Base-by-base conservation (phyloP, 164 flowering plant species). In the Vitis amurensis region DNA sequence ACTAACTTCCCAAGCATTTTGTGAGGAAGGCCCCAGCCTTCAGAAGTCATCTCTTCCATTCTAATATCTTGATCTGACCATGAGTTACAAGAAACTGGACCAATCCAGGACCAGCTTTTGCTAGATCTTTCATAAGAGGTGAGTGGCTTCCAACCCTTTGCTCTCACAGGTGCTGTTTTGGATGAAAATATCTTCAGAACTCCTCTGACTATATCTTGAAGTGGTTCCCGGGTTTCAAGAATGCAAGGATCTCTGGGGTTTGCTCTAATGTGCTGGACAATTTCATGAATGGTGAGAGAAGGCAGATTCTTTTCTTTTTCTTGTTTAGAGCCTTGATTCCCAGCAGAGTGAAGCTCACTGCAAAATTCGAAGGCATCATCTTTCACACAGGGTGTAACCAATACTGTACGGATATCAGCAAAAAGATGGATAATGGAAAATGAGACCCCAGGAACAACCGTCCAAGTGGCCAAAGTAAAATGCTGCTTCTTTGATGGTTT, bases 171-270 rank as follows among this genome's bases (percentile, higher is more conserved):
- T 51, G 99, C 97, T 68, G 95, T 84, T 79, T 82, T 91, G 51
- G 98, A 92, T 63, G 90, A 86, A 71, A 92, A 87, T 71, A 93
- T 85, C 79, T 92, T 93, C 68, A 96, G 74, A 57, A 87, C 97
- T 60, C 99, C 99, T 79, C 97, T 87, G 51, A 96, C 85, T 82
- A 96, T 80, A 84, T 96, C 99, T 71, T 86, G 97, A 71, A 93
- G 97, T 30, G 97, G 97, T 76, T 96, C 98, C 69, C 87, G 96
- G 59, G 92, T 92, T 79, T 96, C 97, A 63, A 95, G 97, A 79
- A 94, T 91, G 71, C 89, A 86, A 72, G 99, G 99, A 81, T 96
- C 99, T 49, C 97, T 90, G 53, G 99, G 99, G 69, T 89, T 93
- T 68, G 86, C 85, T 77, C 82, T 87, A 65, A 96, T 93, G 68